Evolutionary conservation across 2,329 filamentous ascomycete genomes (phyloP).

Genomic region (Colletotrichum liaoningense): DNA sequence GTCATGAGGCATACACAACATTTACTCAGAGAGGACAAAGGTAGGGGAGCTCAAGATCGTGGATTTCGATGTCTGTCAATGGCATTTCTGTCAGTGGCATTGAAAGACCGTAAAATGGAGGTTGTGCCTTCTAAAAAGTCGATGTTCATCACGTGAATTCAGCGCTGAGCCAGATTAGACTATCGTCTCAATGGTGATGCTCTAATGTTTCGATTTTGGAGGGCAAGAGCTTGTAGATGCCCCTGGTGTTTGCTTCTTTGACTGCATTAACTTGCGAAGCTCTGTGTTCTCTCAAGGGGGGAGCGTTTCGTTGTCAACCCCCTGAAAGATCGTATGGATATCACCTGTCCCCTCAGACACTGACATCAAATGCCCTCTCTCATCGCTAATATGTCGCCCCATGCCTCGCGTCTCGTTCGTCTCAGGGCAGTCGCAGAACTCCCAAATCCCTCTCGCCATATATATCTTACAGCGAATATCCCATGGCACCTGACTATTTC

Average conservation of each 20-base stretch:
- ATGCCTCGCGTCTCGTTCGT: neutral
- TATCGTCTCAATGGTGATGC: neutral
- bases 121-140: neutral
- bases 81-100: neutral
- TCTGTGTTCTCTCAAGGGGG: neutral
- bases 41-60: neutral
- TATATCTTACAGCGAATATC: slow-evolving; percentile 1
- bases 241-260: neutral
- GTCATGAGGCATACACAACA: neutral
- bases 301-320: neutral
- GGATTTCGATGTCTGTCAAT: neutral
- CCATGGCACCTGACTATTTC: neutral
- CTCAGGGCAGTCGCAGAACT: neutral
- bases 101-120: neutral
- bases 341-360: neutral
- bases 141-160: neutral
- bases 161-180: neutral
- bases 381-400: neutral
- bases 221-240: neutral
- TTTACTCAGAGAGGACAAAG: neutral
- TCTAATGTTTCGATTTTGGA: neutral
- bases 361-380: neutral
- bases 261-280: neutral
- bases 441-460: neutral
- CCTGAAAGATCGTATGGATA: neutral